Base-by-base conservation (phyloP, 768 basidiomycete genomes). In the Tylopilus sp. region DNA sequence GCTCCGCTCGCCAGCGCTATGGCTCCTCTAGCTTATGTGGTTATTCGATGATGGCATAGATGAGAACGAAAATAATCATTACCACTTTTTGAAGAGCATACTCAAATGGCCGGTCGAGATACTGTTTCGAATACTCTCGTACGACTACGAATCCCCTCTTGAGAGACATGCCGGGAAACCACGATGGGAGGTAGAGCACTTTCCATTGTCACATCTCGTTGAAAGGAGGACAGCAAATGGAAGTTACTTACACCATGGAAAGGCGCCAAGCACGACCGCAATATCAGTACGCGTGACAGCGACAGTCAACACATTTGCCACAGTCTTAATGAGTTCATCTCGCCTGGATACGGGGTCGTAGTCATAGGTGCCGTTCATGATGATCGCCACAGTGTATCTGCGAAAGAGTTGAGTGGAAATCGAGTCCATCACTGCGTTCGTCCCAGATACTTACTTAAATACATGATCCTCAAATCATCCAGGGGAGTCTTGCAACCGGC, bases 371-470 rank as follows among this genome's bases (percentile, higher is more conserved):
- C 49, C 28, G 17, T 54, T 49, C 21, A 60, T 4, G 3, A 54
- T 43, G 6, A 58, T 17, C 2, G 50, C 31, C 1, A 40, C 31
- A 1, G 53, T 54, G 24, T 54, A 58, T 10, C 58, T 58, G n/a
- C n/a, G n/a, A n/a, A n/a, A n/a, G n/a, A n/a, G n/a, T n/a, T n/a
- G n/a, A n/a, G n/a, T n/a, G n/a, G n/a, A n/a, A n/a, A n/a, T n/a
- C n/a, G n/a, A n/a, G n/a, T n/a, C n/a, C n/a, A n/a, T n/a, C n/a
- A n/a, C n/a, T n/a, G n/a, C n/a, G n/a, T n/a, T n/a, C n/a, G n/a
- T n/a, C n/a, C n/a, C n/a, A n/a, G n/a, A n/a, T n/a, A n/a, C n/a
- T n/a, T n/a, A n/a, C n/a, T n/a, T n/a, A n/a, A n/a, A n/a, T n/a
- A n/a, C n/a, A n/a, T n/a, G n/a, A n/a, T n/a, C n/a, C n/a, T n/a